phyloP scores from a whole-genome alignment of 257 asterid genomes.

The Eustoma russellianum region DNA sequence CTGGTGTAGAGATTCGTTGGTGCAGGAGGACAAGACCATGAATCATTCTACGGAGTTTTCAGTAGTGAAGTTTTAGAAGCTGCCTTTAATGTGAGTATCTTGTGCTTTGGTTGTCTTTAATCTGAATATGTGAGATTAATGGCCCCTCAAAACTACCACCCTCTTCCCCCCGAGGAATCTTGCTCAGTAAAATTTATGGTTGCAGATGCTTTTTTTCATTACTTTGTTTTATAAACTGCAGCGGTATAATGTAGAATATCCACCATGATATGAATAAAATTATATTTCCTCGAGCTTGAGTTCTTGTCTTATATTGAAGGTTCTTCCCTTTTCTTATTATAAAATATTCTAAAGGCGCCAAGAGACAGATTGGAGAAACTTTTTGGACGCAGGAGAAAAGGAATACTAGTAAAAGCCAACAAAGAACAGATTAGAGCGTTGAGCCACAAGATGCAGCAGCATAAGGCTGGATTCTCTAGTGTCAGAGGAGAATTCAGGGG shows the following conservation, averaged over 20 bases:
- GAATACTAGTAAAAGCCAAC: conserved; percentile 25
- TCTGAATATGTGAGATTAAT: too few relatives aligned
- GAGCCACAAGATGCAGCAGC: conserved; percentile 7
- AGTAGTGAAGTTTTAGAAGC: conserved; percentile 38
- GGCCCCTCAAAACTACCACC: too few relatives aligned
- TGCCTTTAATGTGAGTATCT: conserved; percentile 33
- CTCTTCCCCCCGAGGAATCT: too few relatives aligned
- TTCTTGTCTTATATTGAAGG: background rate
- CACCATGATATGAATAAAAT: too few relatives aligned
- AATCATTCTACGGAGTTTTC: conserved; percentile 30
- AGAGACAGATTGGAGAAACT: conserved; percentile 18
- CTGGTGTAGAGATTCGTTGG: conserved; percentile 31
- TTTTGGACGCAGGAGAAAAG: conserved; percentile 24
- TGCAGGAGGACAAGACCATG: conserved; percentile 31
- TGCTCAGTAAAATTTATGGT: too few relatives aligned
- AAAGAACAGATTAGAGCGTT: conserved; percentile 35
- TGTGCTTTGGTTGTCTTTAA: background rate
- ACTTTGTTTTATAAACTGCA: too few relatives aligned
- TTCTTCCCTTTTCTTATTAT: background rate
- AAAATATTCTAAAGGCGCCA: conserved; percentile 13
- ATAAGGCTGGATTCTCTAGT: conserved; percentile 8
- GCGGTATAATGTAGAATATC: too few relatives aligned
- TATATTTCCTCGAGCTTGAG: background rate
- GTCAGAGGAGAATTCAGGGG: conserved; percentile 12
- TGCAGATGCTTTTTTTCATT: too few relatives aligned